Percentiles rank a stretch among this genome's conserved stretches.
Conservation (phyloP, 805 yeast genomes). For the Diddensiella transvaalensis region DNA sequence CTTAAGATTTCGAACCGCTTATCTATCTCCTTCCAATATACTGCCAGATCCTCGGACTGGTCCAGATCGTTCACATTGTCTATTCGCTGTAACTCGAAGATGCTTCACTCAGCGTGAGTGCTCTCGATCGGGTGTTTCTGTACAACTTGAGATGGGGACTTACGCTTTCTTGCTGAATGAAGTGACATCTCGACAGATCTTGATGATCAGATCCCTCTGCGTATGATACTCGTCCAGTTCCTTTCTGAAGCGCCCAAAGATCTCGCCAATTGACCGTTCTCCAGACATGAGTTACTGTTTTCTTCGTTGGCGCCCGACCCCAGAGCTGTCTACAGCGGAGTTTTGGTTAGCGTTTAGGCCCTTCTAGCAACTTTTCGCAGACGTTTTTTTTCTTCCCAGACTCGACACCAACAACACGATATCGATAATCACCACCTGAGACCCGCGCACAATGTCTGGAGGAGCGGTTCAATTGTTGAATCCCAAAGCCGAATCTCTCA, state of each 20-base stretch:
- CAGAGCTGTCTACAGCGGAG: neutral
- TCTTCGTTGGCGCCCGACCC: no score
- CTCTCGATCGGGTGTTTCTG: neutral
- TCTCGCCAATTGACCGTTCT: neutral
- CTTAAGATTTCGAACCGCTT: constrained; percentile 7
- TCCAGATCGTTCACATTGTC: neutral
- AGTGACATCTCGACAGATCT: constrained; percentile 39
- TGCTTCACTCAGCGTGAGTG: constrained; percentile 6
- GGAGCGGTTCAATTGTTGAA: constrained; percentile 73
- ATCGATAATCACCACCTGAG: no score
- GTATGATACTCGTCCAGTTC: constrained; percentile 31
- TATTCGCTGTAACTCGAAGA: constrained; percentile 27
- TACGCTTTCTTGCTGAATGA: constrained; percentile 37
- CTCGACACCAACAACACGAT: neutral
- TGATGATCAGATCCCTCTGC: constrained; percentile 36
- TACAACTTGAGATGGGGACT: no score
- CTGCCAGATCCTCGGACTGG: neutral
- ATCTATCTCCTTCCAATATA: constrained; percentile 2
- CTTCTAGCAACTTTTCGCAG: neutral
- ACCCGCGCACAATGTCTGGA: constrained; percentile 24
- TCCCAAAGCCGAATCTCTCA: constrained; percentile 96
- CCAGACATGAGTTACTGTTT: no score
- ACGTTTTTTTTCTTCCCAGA: neutral
- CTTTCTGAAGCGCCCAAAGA: constrained; percentile 6
- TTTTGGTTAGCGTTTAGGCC: no score